A percentile compares a stretch with the other conserved stretches of the same genome.
Conservation (phyloP, 225 moss, liverwort and hornwort genomes). For the Lunularia cruciata region DNA sequence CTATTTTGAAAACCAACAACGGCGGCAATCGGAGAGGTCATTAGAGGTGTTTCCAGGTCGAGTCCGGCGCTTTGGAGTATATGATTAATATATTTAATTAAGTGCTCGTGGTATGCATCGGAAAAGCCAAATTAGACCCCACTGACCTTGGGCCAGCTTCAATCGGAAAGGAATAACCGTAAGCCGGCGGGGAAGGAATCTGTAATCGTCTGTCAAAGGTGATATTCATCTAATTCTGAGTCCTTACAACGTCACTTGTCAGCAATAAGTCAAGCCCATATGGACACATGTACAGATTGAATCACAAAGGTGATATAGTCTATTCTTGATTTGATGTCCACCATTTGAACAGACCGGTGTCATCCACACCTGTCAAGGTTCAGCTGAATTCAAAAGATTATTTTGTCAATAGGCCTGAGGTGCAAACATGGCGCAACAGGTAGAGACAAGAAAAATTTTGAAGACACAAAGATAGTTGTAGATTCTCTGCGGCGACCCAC, state of each 20-base stretch:
- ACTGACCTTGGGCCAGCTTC: background rate
- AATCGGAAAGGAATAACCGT: background rate
- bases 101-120: slow-evolving; percentile 4
- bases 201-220: background rate
- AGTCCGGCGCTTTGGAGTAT: background rate
- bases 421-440: slow-evolving; percentile 8
- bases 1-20: background rate
- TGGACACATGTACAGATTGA: slow-evolving; percentile 8
- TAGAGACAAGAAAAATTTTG: slow-evolving; percentile 1
- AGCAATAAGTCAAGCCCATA: slow-evolving; percentile 9
- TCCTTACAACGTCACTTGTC: slow-evolving; percentile 1
- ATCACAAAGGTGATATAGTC: slow-evolving; percentile 1
- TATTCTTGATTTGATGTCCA: background rate
- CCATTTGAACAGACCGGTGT: background rate
- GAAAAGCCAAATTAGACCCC: background rate
- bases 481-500: background rate
- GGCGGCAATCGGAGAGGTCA: background rate
- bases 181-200: background rate
- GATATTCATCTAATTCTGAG: background rate
- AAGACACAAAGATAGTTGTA: background rate
- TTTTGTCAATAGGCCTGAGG: slow-evolving; percentile 9
- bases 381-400: background rate
- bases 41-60: background rate
- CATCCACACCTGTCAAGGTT: slow-evolving; percentile 15
- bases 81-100: background rate